Percentiles rank a stretch among this genome's conserved stretches.
Conservation (phyloP, 441 rosid species). For the Manihot esculenta region DNA sequence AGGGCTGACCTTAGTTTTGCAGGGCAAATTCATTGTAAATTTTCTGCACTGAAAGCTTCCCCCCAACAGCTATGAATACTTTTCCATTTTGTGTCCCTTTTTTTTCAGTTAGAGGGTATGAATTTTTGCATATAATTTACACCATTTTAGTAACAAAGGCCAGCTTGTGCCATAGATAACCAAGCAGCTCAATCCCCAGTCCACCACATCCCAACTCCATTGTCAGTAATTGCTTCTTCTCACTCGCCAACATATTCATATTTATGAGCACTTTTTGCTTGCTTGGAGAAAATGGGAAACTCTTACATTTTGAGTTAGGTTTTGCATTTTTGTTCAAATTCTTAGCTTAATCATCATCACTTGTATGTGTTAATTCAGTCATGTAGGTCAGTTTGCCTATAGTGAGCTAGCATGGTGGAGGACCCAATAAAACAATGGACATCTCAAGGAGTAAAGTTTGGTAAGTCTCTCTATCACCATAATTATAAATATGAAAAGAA, state of each 20-base stretch:
- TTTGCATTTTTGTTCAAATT: background rate
- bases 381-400: conserved; percentile 5
- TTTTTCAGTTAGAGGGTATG: background rate
- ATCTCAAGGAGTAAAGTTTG: background rate
- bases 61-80: background rate
- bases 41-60: background rate
- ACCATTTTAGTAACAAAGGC: background rate
- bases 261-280: conserved; percentile 13
- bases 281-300: conserved; percentile 7
- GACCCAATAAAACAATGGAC: background rate
- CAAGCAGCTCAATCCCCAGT: conserved; percentile 22
- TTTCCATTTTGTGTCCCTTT: background rate
- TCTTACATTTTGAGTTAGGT: background rate
- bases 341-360: background rate
- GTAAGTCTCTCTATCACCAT: background rate
- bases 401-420: background rate
- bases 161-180: conserved; percentile 18
- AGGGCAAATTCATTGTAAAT: background rate
- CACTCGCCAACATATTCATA: conserved; percentile 18
- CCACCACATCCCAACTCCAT: conserved; percentile 19
- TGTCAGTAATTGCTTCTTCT: conserved; percentile 8
- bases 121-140: background rate
- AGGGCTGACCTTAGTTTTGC: background rate
- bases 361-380: background rate
- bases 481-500: background rate